Evolutionary conservation across 1,284 basidiomycete genomes (phyloP), one percentile per base, ranked within the genome.

Genomic region (Leccinum fuscescens): DNA sequence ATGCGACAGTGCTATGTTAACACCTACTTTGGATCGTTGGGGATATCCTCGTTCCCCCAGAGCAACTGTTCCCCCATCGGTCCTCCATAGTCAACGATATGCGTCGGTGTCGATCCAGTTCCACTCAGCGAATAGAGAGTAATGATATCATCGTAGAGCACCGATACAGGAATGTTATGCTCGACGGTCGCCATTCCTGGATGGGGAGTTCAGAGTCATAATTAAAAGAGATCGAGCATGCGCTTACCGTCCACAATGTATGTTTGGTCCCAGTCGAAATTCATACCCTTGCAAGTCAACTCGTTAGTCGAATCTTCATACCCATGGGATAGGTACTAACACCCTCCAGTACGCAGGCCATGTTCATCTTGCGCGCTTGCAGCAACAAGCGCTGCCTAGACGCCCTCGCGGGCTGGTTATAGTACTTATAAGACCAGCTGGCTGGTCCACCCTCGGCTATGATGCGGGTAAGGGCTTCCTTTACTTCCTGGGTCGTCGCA

Each of bases 131-230:
- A 82, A 66, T 79, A 89, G 5, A 90, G 73, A 0, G 76, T 85
- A 20, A 85, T 66, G 54, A 89, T 76, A 64, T 90, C 88, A n/a
- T 90, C 86, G 66, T 86, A 89, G 6, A 90, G 76, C 15, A 74
- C 73, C 1, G 88, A 81, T 4, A 89, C 76, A 4, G 89, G 89
- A 20, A 90, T 69, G 7, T 85, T 76, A 65, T 90, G 88, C 67
- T 90, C 89, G n/a, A 90, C 74, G 0, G 88, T 89, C 1, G 88
- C 89, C 88, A 90, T 90, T 15, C 88, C 88, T 90, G 56, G 6
- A 31, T 46, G 27, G 3, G 22, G n/a, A 54, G 6, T 35, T 72
- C 57, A 70, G 50, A 55, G 46, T 22, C 6, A 35, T 48, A 14
- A 22, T 27, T 17, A 15, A 24, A 24, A 22, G 8, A 22, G 5